Evolutionary conservation across 805 yeast species (phyloP), one percentile per base, ranked within the genome.

Genomic region (Priceomyces melissophilus): DNA sequence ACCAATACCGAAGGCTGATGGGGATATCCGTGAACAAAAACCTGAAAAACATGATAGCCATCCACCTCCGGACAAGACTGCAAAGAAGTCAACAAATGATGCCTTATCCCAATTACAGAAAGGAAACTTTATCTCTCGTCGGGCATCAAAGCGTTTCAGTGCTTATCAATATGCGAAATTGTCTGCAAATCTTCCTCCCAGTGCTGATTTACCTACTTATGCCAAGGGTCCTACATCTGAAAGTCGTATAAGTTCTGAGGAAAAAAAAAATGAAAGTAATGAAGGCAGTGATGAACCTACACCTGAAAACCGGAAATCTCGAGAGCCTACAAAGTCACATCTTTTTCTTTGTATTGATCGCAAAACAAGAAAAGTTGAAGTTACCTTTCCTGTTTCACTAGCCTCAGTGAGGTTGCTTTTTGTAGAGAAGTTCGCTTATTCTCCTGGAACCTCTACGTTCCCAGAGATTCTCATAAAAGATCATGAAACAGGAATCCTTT

Each of bases 81-180:
- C 30, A 10, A 32, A 17, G 17, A 35, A 32, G 15, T 30, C 26
- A 14, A 38, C 20, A 35, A 46, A 53, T 29, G 88, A 84, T 50
- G 88, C 96, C 0, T 68, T 90, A 23, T 71, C 81, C 0, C 87
- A 86, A 50, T 69, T 91, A 8, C 96, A 91, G 54, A 81, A 82
- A 35, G 87, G 90, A 3, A 87, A 86, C 36, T 84, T 87, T 2
- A 67, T 93, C 26, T 95, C 84, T 67, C 76, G 99, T 50, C 76
- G 96, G 46, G 99, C 98, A 0, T 90, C 97, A 0, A 84, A 91
- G 51, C 71, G 99, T 41, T 91, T 84, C 57, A 88, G 96, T 4
- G 96, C 97, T 0, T 91, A 90, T 46, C 98, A 91, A 55, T 82
- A 83, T 62, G 87, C 95, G 1, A 86, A 84, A 53, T 70, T 86